Conservation (phyloP, 106 monocot species). For the Acanthochlamys bracteata region DNA sequence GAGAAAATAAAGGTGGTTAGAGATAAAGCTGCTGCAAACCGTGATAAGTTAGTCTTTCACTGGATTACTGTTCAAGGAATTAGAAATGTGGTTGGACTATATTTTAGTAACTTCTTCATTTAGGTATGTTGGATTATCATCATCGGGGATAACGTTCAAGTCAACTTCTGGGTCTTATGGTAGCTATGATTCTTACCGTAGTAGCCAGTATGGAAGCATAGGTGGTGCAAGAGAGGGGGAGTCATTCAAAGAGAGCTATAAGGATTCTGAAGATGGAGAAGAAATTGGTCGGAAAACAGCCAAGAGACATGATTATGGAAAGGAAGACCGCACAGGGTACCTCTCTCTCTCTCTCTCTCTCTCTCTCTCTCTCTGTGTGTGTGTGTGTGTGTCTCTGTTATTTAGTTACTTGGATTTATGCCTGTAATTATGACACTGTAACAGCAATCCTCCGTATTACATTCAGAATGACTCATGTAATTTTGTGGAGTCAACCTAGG, state of each 20-base stretch:
- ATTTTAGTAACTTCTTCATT: not conserved
- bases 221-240: conserved; percentile 40
- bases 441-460: too few relatives aligned
- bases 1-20: conserved; percentile 74
- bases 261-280: conserved; percentile 28
- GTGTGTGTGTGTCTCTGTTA: too few relatives aligned
- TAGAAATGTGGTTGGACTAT: not conserved
- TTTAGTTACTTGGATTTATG: too few relatives aligned
- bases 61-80: not conserved
- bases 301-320: not conserved
- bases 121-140: conserved; percentile 92
- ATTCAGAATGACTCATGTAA: too few relatives aligned
- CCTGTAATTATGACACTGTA: too few relatives aligned
- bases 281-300: not conserved
- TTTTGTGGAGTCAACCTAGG: too few relatives aligned
- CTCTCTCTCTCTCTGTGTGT: too few relatives aligned
- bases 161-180: conserved; percentile 56
- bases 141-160: conserved; percentile 69
- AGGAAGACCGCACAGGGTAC: not conserved
- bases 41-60: conserved; percentile 70
- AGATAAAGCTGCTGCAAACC: conserved; percentile 79
- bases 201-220: conserved; percentile 40
- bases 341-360: too few relatives aligned
- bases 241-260: conserved; percentile 50
- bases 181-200: conserved; percentile 22